Base-by-base conservation (phyloP, 2,329 filamentous ascomycete genomes). In the Talaromyces piceae region DNA sequence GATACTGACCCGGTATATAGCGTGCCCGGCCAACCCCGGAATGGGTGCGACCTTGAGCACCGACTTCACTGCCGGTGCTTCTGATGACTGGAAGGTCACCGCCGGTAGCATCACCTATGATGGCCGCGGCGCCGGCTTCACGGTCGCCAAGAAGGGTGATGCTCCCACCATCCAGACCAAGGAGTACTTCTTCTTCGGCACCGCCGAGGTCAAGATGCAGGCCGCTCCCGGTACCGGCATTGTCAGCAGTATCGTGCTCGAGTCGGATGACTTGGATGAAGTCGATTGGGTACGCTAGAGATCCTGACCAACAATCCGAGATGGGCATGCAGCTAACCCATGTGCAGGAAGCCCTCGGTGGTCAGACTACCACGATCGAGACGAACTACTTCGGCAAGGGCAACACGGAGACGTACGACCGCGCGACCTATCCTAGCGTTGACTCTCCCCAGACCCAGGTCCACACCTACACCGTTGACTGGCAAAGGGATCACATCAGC, bases 141-240 rank as follows among this genome's bases (percentile, higher is more conserved):
- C 87, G 26, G 84, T 98, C 52, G 71, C 79, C 45, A 74, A 83
- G 66, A 77, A 82, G 46, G 90, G 91, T 57, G 87, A 97, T 64
- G 83, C 91, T 2, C 93, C 93, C 0, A 89, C 91, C 66, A 81
- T 98, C 53, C 78, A 80, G 57, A 94, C 89, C 56, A 80, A 91
- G 61, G 96, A 94, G 78, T 96, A 95, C 77, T 94, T 98, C 74
- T 95, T 97, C 88, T 98, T 95, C 67, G 93, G 93, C 60, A 86
- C 85, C 56, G 85, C 95, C 64, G 86, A 93, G 57, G 81, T 95
- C 58, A 84, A 81, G 47, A 79, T 96, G 77, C 90, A 93, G 72
- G 83, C 88, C 30, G 88, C 93, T 13, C 86, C 88, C 0, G 93
- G 93, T 2, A 82, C 80, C 22, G 93, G 93, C 58, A 94, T 98